Base-by-base conservation (phyloP, 2,329 filamentous ascomycete genomes). In the Diplodia corticola region DNA sequence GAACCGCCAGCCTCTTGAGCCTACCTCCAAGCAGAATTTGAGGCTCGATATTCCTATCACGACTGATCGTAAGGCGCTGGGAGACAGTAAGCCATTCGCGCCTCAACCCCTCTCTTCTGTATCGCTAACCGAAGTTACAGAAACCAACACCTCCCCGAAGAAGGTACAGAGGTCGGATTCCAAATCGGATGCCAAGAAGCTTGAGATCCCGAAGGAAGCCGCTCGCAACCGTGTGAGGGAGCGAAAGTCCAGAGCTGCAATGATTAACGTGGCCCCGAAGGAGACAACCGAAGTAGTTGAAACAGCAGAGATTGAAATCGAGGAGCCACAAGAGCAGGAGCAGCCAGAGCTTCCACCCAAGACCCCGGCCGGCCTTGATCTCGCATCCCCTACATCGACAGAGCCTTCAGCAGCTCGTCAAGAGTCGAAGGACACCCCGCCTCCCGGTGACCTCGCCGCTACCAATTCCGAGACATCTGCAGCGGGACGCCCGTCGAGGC, bases 361-460 rank as follows among this genome's bases (percentile, higher is more conserved):
- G 59, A 80, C 78, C 1, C 78, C 78, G 30, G 76, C 75, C 5
- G 70, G 70, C 20, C 40, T 59, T 5, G 74, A 74, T 13, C 69
- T 81, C 28, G 78, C 83, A 68, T 83, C 81, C 1, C 81, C 82
- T 5, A 75, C 77, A 5, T 77, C 78, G 0, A 81, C 78, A 5
- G 76, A 80, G 60, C 77, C 80, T 5, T 80, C 64, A n/a, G 30
- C 57, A 4, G 35, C 57, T 20, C 44, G 33, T 26, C 30, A 55
- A n/a, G 57, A 51, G 24, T 46, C 65, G 2, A 50, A 28, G 28
- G 57, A 63, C 59, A 57, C 59, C 1, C 65, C 65, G 10, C 59
- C 65, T 3, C 49, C 53, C 1, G 35, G 37, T 22, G 46, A 49
- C 20, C 35, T 55, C 20, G 26, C 26, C 17, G 33, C 64, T 30